phyloP scores from a whole-genome alignment of 805 yeast species.

The Candida succiphila region DNA sequence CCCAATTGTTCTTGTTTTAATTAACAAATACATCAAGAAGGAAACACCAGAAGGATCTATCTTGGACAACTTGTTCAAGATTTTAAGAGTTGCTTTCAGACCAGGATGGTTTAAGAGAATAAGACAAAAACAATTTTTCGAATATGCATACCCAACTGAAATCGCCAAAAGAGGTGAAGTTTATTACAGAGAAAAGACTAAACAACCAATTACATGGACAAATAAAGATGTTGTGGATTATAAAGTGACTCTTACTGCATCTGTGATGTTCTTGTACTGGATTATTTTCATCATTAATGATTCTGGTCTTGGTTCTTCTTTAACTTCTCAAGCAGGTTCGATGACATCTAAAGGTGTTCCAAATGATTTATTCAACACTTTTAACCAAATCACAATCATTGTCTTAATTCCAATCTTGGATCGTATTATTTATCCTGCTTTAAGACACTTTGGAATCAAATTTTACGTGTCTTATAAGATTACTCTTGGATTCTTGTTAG shows the following conservation, averaged over 20 bases:
- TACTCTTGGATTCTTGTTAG: conserved; percentile 34
- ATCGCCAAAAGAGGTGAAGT: conserved; percentile 33
- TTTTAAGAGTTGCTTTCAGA: conserved; percentile 30
- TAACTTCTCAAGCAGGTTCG: conserved; percentile 40
- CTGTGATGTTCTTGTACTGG: conserved; percentile 35
- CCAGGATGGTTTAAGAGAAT: conserved; percentile 33
- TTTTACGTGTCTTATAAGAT: conserved; percentile 36
- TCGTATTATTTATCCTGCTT: conserved; percentile 30
- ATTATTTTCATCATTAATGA: conserved; percentile 29
- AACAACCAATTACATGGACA: conserved; percentile 22
- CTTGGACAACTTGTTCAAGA: conserved; percentile 30
- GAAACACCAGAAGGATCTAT: conserved; percentile 36
- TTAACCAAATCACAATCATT: conserved; percentile 43
- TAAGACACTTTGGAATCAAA: conserved; percentile 30
- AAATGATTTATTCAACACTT: conserved; percentile 42
- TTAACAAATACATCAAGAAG: conserved; percentile 13
- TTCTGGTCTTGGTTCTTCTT: conserved; percentile 35
- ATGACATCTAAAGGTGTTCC: conserved; percentile 45
- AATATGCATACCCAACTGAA: conserved; percentile 33
- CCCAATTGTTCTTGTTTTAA: neutral
- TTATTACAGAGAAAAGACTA: conserved; percentile 20
- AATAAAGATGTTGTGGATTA: conserved; percentile 38
- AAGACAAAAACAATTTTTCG: conserved; percentile 33
- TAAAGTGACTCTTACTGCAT: conserved; percentile 27
- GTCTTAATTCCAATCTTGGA: conserved; percentile 40